These are phyloP conservation scores for Aulographum hederae DNA, from an alignment of 2,329 filamentous ascomycete genomes.

Conservation along the genomic window DNA sequence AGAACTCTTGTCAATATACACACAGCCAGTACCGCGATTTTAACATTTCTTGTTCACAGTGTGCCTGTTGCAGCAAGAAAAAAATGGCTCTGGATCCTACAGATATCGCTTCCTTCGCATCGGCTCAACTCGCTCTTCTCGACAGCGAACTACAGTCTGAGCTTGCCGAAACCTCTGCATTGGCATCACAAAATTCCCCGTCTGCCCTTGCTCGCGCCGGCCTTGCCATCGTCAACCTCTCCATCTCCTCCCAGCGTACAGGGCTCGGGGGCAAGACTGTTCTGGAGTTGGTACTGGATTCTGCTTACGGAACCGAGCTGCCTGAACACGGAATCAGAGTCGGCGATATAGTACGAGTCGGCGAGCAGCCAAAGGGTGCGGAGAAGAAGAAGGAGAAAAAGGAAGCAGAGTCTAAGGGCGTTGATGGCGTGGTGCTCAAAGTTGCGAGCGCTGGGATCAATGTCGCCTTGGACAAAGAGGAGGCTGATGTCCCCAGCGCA, in stretches of 20 bases:
- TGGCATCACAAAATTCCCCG: conserved; percentile 51
- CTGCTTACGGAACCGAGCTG: conserved; percentile 42
- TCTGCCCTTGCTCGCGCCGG: conserved; percentile 54
- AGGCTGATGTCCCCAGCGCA: conserved; percentile 32
- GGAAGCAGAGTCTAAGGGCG: conserved; percentile 50
- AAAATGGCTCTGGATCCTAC: not conserved
- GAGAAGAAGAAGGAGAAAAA: conserved; percentile 56
- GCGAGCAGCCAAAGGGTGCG: conserved; percentile 52
- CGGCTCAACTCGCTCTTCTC: conserved; percentile 52
- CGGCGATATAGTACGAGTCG: conserved; percentile 61
- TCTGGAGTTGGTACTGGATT: conserved; percentile 58
- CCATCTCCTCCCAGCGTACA: conserved; percentile 59
- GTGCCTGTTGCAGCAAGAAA: too few species aligned
- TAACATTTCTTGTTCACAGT: too few species aligned
- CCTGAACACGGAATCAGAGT: conserved; percentile 59
- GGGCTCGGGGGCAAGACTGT: conserved; percentile 85
- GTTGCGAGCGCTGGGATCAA: conserved; percentile 39
- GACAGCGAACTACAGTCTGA: conserved; percentile 54
- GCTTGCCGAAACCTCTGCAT: conserved; percentile 46
- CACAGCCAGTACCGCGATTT: too few species aligned
- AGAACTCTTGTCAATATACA: too few species aligned
- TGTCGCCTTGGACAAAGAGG: conserved; percentile 52
- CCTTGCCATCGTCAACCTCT: conserved; percentile 61
- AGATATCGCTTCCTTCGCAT: conserved; percentile 52
- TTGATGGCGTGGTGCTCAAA: conserved; percentile 51